phyloP scores from a whole-genome alignment of 73 alveolate genomes.

The Paramecium sexaurelia region DNA sequence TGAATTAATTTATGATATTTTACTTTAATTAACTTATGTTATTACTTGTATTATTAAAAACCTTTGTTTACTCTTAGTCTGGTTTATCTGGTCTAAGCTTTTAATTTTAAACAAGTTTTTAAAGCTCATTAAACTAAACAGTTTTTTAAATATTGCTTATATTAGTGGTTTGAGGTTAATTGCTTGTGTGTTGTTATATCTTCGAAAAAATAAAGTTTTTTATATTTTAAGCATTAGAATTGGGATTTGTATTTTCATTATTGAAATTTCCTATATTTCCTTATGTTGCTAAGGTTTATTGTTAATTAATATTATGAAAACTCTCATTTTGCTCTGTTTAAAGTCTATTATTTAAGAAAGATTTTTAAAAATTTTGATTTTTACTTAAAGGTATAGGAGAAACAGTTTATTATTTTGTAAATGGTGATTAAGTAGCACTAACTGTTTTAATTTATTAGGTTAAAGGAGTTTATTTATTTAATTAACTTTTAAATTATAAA shows the following conservation, averaged over 20 bases:
- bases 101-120: background rate
- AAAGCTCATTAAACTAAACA: background rate
- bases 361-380: background rate
- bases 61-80: background rate
- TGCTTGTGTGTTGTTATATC: background rate
- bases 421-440: constrained; percentile 14
- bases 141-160: background rate
- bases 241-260: background rate
- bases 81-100: constrained; percentile 35
- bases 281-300: background rate
- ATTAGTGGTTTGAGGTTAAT: background rate
- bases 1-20: constrained; percentile 14
- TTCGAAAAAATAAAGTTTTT: constrained; percentile 11
- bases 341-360: background rate
- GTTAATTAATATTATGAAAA: background rate
- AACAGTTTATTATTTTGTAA: background rate
- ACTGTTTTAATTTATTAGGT: background rate
- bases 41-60: background rate
- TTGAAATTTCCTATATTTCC: background rate
- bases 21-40: background rate
- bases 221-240: background rate
- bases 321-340: constrained; percentile 4
- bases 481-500: background rate
- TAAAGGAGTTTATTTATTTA: background rate
- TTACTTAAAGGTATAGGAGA: constrained; percentile 31